phyloP scores from a whole-genome alignment of 176 grass and related monocot genomes.

The sorghum (Sorghum bicolor) region DNA sequence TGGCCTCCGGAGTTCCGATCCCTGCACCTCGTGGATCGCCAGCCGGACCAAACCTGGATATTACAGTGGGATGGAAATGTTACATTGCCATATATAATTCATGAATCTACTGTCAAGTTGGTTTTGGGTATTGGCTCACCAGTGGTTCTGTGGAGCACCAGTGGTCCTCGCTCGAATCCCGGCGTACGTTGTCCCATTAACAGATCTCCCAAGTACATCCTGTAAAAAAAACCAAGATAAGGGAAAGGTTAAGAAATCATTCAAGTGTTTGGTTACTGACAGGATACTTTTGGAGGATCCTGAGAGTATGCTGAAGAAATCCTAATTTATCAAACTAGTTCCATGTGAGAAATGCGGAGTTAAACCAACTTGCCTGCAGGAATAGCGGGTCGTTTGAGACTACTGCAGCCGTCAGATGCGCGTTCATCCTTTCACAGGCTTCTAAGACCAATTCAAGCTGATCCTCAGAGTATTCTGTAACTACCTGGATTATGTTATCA shows the following conservation, averaged over 20 bases:
- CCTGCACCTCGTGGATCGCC: constrained; percentile 92
- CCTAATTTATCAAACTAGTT: background rate
- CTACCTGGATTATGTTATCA: constrained; percentile 42
- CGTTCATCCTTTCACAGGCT: constrained; percentile 83
- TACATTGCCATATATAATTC: background rate
- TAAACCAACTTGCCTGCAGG: constrained; percentile 61
- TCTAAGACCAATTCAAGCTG: constrained; percentile 74
- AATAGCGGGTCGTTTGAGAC: constrained; percentile 91
- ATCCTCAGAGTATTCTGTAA: constrained; percentile 75
- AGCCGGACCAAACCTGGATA: constrained; percentile 87
- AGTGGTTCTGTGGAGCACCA: constrained; percentile 98
- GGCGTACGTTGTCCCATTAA: constrained; percentile 96
- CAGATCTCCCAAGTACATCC: constrained; percentile 83
- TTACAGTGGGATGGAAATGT: background rate
- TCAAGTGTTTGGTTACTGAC: background rate
- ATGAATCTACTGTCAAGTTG: background rate
- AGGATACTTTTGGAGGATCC: background rate
- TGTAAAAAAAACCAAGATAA: constrained; percentile 21
- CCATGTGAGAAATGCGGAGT: background rate
- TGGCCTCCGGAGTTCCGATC: constrained; percentile 93
- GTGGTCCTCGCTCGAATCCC: constrained; percentile 94
- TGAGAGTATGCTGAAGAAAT: background rate
- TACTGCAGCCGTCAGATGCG: constrained; percentile 88
- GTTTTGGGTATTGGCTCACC: constrained; percentile 38
- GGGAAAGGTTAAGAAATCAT: background rate